A percentile compares a stretch with the other conserved stretches of the same genome.
These are phyloP conservation scores for Candida broadrunensis DNA, from an alignment of 805 yeast species.

Conservation along the genomic window DNA sequence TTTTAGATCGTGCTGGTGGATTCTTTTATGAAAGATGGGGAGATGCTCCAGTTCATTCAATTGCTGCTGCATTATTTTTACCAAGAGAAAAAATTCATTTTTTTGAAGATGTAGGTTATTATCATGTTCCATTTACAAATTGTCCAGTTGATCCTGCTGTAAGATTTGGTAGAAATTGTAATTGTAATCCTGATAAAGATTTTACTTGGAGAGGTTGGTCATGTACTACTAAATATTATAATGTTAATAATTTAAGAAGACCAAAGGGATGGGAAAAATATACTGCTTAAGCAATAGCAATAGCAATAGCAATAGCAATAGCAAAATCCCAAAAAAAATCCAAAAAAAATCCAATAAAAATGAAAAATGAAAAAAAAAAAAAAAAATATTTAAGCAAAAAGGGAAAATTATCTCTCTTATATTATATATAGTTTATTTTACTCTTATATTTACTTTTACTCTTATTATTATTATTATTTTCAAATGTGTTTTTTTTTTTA, in stretches of 20 bases:
- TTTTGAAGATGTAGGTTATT: slow-evolving; percentile 84
- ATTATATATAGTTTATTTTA: too few relatives aligned
- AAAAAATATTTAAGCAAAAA: too few relatives aligned
- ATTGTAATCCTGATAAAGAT: slow-evolving; percentile 69
- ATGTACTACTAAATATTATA: slow-evolving; percentile 64
- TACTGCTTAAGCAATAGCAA: slow-evolving; percentile 35
- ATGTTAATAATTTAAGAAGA: slow-evolving; percentile 51
- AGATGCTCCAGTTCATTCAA: slow-evolving; percentile 86
- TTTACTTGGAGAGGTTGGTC: slow-evolving; percentile 76
- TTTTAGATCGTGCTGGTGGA: slow-evolving; percentile 76
- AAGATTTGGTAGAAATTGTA: slow-evolving; percentile 63
- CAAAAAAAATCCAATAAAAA: too few relatives aligned
- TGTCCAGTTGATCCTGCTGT: slow-evolving; percentile 69
- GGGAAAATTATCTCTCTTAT: too few relatives aligned
- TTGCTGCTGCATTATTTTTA: slow-evolving; percentile 77
- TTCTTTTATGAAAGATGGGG: slow-evolving; percentile 92
- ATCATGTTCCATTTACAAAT: slow-evolving; percentile 75
- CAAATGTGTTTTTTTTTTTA: too few relatives aligned
- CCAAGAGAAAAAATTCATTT: slow-evolving; percentile 66
- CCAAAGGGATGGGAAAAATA: slow-evolving; percentile 72
- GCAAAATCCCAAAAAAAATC: too few relatives aligned
- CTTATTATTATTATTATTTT: too few relatives aligned
- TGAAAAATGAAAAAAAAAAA: too few relatives aligned
- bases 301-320: too few relatives aligned
- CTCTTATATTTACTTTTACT: too few relatives aligned